Conservation (phyloP, 2,329 filamentous ascomycete genomes). For the Aspergillus floridensis region DNA sequence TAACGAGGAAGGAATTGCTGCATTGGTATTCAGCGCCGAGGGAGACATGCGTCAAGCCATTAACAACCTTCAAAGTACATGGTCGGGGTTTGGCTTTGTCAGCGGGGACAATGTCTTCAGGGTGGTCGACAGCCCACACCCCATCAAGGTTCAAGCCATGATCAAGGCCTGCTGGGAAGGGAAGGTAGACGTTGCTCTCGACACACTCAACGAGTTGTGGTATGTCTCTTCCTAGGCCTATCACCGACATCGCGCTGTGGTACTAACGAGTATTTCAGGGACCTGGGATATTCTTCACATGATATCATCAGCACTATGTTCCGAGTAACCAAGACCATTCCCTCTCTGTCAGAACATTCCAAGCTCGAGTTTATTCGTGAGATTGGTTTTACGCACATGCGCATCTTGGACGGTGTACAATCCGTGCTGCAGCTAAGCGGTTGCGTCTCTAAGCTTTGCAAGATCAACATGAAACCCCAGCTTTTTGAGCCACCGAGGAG, state of each 20-base stretch:
- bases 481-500: conserved; percentile 59
- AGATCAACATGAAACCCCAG: conserved; percentile 93
- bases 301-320: conserved; percentile 99
- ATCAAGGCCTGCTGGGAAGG: conserved; percentile 94
- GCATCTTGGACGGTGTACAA: conserved; percentile 95
- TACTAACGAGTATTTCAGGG: conserved; percentile 42
- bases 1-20: conserved; percentile 89
- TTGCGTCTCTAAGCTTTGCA: conserved; percentile 85
- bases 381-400: conserved; percentile 99
- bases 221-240: conserved; percentile 30
- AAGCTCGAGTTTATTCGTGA: conserved; percentile 98
- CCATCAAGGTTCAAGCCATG: conserved; percentile 98
- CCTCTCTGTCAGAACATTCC: conserved; percentile 85
- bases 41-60: conserved; percentile 99
- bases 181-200: conserved; percentile 82
- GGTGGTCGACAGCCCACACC: conserved; percentile 94
- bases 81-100: conserved; percentile 93
- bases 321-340: conserved; percentile 93
- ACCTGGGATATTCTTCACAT: conserved; percentile 93
- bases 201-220: conserved; percentile 87
- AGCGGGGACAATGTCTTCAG: conserved; percentile 97
- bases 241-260: background rate
- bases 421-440: conserved; percentile 91
- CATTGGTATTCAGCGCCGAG: conserved; percentile 95
- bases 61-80: conserved; percentile 94